Base-by-base conservation (phyloP, 352 stramenopile genomes). In the Phytophthora pinifolia region DNA sequence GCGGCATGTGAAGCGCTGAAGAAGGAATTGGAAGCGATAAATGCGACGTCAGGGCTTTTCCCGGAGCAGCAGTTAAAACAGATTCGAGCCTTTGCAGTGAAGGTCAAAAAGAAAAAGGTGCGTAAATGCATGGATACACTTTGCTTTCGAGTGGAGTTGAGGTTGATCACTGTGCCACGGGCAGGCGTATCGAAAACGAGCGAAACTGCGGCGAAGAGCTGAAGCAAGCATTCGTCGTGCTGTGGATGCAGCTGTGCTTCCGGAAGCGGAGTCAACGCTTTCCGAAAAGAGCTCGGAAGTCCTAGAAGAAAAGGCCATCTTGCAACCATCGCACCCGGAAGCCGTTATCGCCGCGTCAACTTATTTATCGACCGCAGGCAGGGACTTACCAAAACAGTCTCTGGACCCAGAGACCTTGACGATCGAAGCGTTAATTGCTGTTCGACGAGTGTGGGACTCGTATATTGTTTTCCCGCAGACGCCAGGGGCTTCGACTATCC, bases 381-480 rank as follows among this genome's bases (percentile, higher is more conserved):
- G 33, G n/a, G 46, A 4, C 15, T 20, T 31, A 5, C 13, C 37
- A 30, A 46, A 55, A 9, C 34, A 44, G 17, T 44, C 44, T 20
- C 41, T 72, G 7, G 49, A 69, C 36, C 62, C 65, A 29, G 48
- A 64, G 22, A 61, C 56, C 1, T 55, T 72, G 38, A 66, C 52
- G 7, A 53, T 79, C 32, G 50, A 65, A n/a, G 8, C 32, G n/a
- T 65, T 79, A 30, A 67, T 79, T 34, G 31, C 59, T 20, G 36
- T 69, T 8, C 62, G 65, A 56, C 65, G 70, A 56, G 62, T 54
- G 35, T 79, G 70, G 70, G 70, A 79, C 46, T 18, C 46, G 12
- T 66, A 68, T 44, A 58, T 74, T 44, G 66, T 72, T 35, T 49
- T 37, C 9, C 54, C 55, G 6, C 44, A 32, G 22, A 76, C 67